These are phyloP conservation scores for Xylariaceae sp. DNA, from an alignment of 2,329 filamentous ascomycete species.

Conservation along the genomic window DNA sequence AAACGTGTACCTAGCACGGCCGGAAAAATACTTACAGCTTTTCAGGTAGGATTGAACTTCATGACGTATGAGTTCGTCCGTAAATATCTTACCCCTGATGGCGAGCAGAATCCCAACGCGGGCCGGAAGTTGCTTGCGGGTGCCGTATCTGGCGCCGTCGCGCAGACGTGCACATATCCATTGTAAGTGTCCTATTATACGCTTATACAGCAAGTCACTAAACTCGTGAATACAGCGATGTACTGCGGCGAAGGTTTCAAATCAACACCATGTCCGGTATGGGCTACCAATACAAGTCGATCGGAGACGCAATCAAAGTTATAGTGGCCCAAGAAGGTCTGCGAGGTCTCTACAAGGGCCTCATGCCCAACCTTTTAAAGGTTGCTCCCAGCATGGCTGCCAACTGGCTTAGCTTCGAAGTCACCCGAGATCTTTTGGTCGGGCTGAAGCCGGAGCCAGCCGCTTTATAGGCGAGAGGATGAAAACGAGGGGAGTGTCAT, in stretches of 20 bases:
- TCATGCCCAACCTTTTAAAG: conserved; percentile 92
- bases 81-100: conserved; percentile 81
- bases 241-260: conserved; percentile 90
- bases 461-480: conserved; percentile 24
- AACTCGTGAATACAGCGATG: conserved; percentile 62
- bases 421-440: conserved; percentile 85
- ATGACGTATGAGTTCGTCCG: conserved; percentile 96
- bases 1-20: neutral
- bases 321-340: conserved; percentile 85
- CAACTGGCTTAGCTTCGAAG: conserved; percentile 96
- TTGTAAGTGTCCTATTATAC: conserved; percentile 66
- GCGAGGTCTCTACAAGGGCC: conserved; percentile 90
- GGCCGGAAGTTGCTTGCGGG: conserved; percentile 84
- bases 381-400: conserved; percentile 98
- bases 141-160: conserved; percentile 92
- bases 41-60: conserved; percentile 89
- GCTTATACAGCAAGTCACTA: conserved; percentile 19
- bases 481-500: conserved; percentile 8
- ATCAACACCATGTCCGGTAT: conserved; percentile 99
- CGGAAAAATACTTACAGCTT: conserved; percentile 26
- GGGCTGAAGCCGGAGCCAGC: conserved; percentile 53
- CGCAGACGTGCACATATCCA: conserved; percentile 97
- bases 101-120: conserved; percentile 79
- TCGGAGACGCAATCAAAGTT: conserved; percentile 78
- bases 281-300: conserved; percentile 91